A percentile compares a stretch with the other conserved stretches of the same genome.
phyloP scores from a whole-genome alignment of 2,329 filamentous ascomycete species.

The Fusarium tuaranense region DNA sequence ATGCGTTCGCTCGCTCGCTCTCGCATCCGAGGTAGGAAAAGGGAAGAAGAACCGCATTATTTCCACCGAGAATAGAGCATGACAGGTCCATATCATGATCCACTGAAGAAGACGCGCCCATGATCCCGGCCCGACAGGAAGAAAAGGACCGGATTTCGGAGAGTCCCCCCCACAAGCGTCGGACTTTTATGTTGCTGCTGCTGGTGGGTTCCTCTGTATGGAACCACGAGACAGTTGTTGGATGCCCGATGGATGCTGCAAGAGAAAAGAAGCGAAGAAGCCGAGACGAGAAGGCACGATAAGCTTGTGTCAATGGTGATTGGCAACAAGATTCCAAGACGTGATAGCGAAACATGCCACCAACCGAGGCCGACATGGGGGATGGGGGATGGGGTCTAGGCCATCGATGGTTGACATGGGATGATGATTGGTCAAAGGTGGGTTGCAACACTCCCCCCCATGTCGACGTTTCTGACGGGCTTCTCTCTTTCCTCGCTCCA shows the following conservation, averaged over 20 bases:
- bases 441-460: neutral
- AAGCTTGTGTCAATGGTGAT: neutral
- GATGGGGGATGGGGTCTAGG: neutral
- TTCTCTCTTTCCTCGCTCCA: neutral
- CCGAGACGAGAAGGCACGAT: neutral
- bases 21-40: neutral
- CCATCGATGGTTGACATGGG: neutral
- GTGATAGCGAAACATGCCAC: neutral
- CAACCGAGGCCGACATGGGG: neutral
- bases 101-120: neutral
- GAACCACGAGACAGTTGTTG: neutral
- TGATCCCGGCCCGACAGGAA: constrained; percentile 9
- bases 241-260: neutral
- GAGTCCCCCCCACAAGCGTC: neutral
- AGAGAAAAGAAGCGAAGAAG: neutral
- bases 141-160: constrained; percentile 12
- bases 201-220: neutral
- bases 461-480: neutral
- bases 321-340: neutral
- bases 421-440: neutral
- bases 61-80: neutral
- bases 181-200: neutral
- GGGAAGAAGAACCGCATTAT: neutral
- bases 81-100: neutral
- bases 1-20: neutral